Conservation (phyloP, 257 asterid genomes). For the Jacaranda mimosifolia region DNA sequence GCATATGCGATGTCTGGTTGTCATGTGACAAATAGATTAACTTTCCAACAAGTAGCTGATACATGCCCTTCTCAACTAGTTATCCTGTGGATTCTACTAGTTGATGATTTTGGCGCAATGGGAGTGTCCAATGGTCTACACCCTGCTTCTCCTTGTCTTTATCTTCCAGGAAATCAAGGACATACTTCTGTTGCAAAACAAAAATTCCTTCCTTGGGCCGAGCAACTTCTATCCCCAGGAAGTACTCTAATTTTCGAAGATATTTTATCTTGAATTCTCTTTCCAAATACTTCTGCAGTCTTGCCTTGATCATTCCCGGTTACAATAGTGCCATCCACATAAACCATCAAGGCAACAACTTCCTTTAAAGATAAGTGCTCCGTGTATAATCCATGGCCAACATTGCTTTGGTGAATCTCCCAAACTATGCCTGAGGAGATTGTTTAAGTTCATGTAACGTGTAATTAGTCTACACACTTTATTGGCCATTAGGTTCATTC, state of each 20-base stretch:
- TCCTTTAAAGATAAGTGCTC: not conserved
- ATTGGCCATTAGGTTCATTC: not conserved
- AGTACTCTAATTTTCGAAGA: not conserved
- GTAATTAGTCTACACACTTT: not conserved
- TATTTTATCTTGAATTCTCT: not conserved
- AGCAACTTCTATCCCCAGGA: not conserved
- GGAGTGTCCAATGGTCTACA: not conserved
- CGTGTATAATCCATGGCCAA: not conserved
- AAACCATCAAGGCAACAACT: not conserved
- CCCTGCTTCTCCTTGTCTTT: not conserved
- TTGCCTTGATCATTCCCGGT: not conserved
- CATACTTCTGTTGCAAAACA: no score
- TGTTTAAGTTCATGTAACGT: not conserved
- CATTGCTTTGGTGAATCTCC: not conserved
- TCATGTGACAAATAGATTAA: not conserved
- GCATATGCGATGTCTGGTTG: not conserved
- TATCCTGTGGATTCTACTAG: not conserved
- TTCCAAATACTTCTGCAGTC: not conserved
- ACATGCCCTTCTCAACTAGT: not conserved
- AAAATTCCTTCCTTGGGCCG: not conserved
- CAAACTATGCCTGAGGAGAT: not conserved
- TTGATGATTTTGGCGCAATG: no score
- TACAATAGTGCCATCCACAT: not conserved
- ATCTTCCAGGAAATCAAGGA: not conserved
- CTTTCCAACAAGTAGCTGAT: not conserved